phyloP scores from a whole-genome alignment of 2,329 filamentous ascomycete species.

The Venturia oleaginea region DNA sequence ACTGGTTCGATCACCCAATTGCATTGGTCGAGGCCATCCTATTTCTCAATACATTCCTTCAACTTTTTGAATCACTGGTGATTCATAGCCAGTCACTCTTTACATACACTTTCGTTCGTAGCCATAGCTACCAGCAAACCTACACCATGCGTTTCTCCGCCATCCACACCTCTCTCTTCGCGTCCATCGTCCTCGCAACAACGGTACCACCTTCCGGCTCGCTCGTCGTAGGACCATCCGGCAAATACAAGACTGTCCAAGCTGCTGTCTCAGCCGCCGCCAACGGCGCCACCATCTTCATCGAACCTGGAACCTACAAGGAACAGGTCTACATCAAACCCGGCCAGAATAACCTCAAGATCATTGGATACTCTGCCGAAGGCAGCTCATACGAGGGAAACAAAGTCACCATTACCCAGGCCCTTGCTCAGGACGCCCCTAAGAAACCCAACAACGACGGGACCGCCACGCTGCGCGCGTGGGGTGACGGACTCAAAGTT shows the following conservation, averaged over 20 bases:
- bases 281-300: slow-evolving; percentile 51
- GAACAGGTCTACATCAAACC: slow-evolving; percentile 49
- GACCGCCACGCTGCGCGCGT: slow-evolving; percentile 42
- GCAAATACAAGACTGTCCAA: slow-evolving; percentile 43
- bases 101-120: not conserved
- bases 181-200: slow-evolving; percentile 25
- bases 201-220: slow-evolving; percentile 42
- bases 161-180: slow-evolving; percentile 7
- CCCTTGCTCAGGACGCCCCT: slow-evolving; percentile 33
- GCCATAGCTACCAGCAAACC: not conserved
- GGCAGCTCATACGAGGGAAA: slow-evolving; percentile 46
- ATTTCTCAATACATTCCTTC: not conserved
- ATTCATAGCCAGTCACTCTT: not conserved
- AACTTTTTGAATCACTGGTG: not conserved
- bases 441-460: slow-evolving; percentile 44
- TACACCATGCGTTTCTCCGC: slow-evolving; percentile 1
- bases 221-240: slow-evolving; percentile 37
- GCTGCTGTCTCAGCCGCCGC: slow-evolving; percentile 47
- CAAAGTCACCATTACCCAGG: slow-evolving; percentile 46
- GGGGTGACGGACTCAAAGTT: slow-evolving; percentile 44
- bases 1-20: not conserved
- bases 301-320: slow-evolving; percentile 50
- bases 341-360: slow-evolving; percentile 41
- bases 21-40: not conserved
- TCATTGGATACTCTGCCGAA: slow-evolving; percentile 51